Evolutionary conservation across 2,329 filamentous ascomycete species (phyloP), one percentile per base, ranked within the genome.

Genomic region (Paramyrothecium sp.): DNA sequence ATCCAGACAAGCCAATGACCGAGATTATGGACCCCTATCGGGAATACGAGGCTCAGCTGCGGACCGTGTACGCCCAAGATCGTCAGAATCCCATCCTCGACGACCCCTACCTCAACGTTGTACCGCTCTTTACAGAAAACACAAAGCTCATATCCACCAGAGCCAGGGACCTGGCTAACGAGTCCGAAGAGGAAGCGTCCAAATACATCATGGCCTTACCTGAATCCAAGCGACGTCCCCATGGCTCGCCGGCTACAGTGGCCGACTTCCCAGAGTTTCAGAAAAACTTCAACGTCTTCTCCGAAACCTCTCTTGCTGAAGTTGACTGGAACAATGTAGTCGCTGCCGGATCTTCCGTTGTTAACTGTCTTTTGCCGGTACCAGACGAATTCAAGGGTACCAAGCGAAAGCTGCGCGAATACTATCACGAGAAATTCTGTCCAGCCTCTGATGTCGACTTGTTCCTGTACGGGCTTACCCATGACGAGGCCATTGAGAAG

Each of bases 381-480:
- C 88, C 88, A 7, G 73, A 82, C 3, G 73, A 85, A 60, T 85
- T 86, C 71, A 81, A 78, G 52, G 73, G 76, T 33, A 88, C 85
- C 50, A 90, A 90, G 76, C 80, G 83, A 54, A 78, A 79, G 59
- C 74, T 88, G 63, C 78, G 88, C 68, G 78, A 88, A 73, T 96
- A 92, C 70, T 96, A 94, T 63, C 92, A 96, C 66, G 86, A 93
- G 66, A 85, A 87, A 59, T 84, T 94, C 61, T 90, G 89, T 12
- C 91, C 91, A 0, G 91, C 91, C 1, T 94, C 90, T 3, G 92
- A 96, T 70, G 89, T 96, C 11, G 92, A 96, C 69, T 80, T 96
- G 2, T 96, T 96, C 69, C 75, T 96, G 30, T 94, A 95, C 65
- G 91, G 88, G 0, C 79, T 96, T 60, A 87, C 81, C 10, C 90